Evolutionary conservation across 306 rosid species (phyloP).

Genomic region (Echinosophora koreensis): DNA sequence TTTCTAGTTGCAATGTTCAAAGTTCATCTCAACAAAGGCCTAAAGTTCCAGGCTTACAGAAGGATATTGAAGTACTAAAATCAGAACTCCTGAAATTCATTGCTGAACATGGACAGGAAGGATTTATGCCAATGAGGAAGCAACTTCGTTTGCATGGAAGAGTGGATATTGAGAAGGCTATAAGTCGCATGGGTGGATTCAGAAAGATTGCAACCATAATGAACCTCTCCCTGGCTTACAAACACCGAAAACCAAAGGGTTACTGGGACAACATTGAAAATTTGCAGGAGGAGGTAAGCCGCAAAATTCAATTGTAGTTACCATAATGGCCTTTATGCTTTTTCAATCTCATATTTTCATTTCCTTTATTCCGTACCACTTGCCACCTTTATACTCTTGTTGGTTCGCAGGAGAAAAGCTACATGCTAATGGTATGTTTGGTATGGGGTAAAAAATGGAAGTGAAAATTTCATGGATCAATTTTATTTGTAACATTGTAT

Average conservation of each 20-base stretch:
- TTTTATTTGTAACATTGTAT: no score
- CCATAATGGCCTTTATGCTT: slow-evolving; percentile 3
- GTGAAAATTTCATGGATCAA: no score
- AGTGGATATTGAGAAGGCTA: slow-evolving; percentile 90
- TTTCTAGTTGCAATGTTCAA: slow-evolving; percentile 42
- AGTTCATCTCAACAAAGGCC: slow-evolving; percentile 65
- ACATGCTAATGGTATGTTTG: not conserved
- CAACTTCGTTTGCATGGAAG: slow-evolving; percentile 81
- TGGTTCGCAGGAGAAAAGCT: not conserved
- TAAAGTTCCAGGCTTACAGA: slow-evolving; percentile 85
- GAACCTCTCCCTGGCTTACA: slow-evolving; percentile 86
- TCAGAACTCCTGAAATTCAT: slow-evolving; percentile 76
- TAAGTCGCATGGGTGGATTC: slow-evolving; percentile 89
- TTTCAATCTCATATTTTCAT: not conserved
- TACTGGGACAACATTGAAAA: slow-evolving; percentile 85
- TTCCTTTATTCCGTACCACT: no score
- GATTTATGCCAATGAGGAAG: slow-evolving; percentile 95
- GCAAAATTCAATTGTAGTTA: slow-evolving; percentile 22
- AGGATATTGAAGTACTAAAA: slow-evolving; percentile 77
- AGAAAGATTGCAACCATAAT: slow-evolving; percentile 73
- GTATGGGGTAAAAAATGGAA: no score
- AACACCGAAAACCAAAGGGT: slow-evolving; percentile 89
- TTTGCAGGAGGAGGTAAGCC: slow-evolving; percentile 75
- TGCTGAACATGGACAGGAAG: slow-evolving; percentile 84
- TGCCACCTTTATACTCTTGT: no score